These are phyloP conservation scores for Phytophthora vignae DNA, from an alignment of 352 stramenopile species.

Conservation along the genomic window DNA sequence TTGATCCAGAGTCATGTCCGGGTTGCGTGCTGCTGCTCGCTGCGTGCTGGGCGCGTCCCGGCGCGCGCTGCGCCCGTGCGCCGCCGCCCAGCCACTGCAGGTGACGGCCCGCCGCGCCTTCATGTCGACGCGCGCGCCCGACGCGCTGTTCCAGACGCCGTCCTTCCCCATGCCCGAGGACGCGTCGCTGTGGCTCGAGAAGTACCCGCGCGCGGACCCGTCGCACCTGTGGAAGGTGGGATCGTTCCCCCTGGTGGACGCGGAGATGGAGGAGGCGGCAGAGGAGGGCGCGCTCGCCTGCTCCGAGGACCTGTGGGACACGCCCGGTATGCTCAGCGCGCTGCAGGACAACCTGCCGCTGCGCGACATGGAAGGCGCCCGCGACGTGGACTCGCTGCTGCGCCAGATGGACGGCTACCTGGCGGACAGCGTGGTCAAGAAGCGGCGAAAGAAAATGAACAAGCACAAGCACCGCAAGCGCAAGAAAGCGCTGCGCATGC, in stretches of 20 bases:
- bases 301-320: constrained; percentile 80
- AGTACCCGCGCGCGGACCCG: constrained; percentile 70
- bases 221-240: constrained; percentile 82
- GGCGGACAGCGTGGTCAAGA: constrained; percentile 90
- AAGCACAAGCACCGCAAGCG: constrained; percentile 94
- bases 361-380: constrained; percentile 44
- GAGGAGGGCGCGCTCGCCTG: constrained; percentile 45
- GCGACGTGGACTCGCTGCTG: constrained; percentile 64
- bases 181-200: constrained; percentile 58
- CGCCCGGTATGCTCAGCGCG: constrained; percentile 80
- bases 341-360: constrained; percentile 68
- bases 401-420: constrained; percentile 80
- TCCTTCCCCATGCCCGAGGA: constrained; percentile 73
- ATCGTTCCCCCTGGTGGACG: constrained; percentile 66
- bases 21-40: constrained; percentile 36
- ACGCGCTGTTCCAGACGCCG: constrained; percentile 72
- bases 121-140: constrained; percentile 68
- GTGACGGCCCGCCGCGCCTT: constrained; percentile 52
- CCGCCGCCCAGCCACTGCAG: constrained; percentile 3
- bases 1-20: constrained; percentile 19
- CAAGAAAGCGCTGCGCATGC: constrained; percentile 88
- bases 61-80: constrained; percentile 4
- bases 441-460: constrained; percentile 94
- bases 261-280: constrained; percentile 13
- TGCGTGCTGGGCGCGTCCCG: constrained; percentile 21